Conservation (phyloP, 176 grass and related monocot genomes). For the Eremochloa ophiuroides region DNA sequence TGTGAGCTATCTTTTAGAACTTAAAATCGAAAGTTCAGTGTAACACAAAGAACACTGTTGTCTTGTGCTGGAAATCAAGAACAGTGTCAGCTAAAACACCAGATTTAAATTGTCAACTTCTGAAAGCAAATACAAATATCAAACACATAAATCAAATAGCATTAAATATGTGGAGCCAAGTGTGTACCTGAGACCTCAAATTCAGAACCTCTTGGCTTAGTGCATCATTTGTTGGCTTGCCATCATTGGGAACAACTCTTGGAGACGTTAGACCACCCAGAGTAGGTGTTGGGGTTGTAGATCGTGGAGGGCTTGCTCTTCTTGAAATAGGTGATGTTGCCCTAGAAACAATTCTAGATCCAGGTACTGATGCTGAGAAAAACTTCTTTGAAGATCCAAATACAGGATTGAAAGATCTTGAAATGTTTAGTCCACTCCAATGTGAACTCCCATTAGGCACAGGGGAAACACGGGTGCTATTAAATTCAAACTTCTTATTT, state of each 20-base stretch:
- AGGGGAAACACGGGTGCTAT: slow-evolving; percentile 81
- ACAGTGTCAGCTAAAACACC: not conserved
- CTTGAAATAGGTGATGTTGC: slow-evolving; percentile 84
- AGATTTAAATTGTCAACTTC: not conserved
- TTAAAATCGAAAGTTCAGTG: not conserved
- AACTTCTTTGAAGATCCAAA: slow-evolving; percentile 98
- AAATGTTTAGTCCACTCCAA: slow-evolving; percentile 82
- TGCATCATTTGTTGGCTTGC: slow-evolving; percentile 52
- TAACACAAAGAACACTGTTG: not conserved
- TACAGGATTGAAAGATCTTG: slow-evolving; percentile 92
- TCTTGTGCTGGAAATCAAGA: not conserved
- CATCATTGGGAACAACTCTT: slow-evolving; percentile 40
- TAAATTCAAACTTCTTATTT: slow-evolving; percentile 97
- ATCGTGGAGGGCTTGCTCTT: slow-evolving; percentile 81
- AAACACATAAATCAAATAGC: not conserved
- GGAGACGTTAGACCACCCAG: slow-evolving; percentile 76
- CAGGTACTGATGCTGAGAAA: slow-evolving; percentile 95
- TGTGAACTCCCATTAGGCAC: slow-evolving; percentile 81
- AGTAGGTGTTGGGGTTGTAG: slow-evolving; percentile 85
- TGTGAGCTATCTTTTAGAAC: not conserved
- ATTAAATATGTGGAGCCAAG: not conserved
- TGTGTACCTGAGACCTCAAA: slow-evolving; percentile 85
- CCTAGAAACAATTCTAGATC: slow-evolving; percentile 92
- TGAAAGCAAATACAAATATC: slow-evolving; percentile 5
- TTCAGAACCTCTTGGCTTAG: slow-evolving; percentile 61